phyloP scores from a whole-genome alignment of 176 grass and related monocot genomes.

The Musa troglodytarum region DNA sequence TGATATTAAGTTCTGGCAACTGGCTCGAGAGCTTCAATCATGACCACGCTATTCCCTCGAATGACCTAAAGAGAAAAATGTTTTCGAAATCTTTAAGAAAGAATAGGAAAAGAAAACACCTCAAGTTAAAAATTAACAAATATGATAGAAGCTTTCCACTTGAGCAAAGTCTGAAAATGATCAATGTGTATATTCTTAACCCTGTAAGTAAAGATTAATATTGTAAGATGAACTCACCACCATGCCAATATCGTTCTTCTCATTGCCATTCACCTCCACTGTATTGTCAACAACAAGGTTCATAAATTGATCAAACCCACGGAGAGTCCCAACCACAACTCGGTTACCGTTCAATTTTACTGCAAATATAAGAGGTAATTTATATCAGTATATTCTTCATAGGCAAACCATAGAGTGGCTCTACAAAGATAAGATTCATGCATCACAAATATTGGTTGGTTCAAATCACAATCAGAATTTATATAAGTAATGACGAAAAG shows the following conservation, averaged over 20 bases:
- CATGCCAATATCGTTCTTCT: slow-evolving; percentile 94
- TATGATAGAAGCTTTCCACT: background rate
- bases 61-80: slow-evolving; percentile 41
- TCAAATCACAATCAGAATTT: too few species aligned
- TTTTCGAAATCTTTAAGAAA: background rate
- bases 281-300: slow-evolving; percentile 90
- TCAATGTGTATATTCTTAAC: background rate
- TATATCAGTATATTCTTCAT: too few species aligned
- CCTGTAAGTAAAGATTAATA: background rate
- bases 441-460: too few species aligned
- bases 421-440: too few species aligned
- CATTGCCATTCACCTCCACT: slow-evolving; percentile 73
- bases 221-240: slow-evolving; percentile 44
- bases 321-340: slow-evolving; percentile 72
- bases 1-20: slow-evolving; percentile 38
- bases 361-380: slow-evolving; percentile 13
- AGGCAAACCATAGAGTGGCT: too few species aligned
- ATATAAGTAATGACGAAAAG: too few species aligned
- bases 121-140: background rate
- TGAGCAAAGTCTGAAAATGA: background rate
- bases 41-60: slow-evolving; percentile 89
- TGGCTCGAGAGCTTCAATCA: slow-evolving; percentile 87
- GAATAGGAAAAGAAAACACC: background rate
- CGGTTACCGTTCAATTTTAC: slow-evolving; percentile 89
- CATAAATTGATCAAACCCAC: slow-evolving; percentile 97